Evolutionary conservation across 176 grass and related monocot genomes (phyloP).

Genomic region (Rhynchospora breviuscula): DNA sequence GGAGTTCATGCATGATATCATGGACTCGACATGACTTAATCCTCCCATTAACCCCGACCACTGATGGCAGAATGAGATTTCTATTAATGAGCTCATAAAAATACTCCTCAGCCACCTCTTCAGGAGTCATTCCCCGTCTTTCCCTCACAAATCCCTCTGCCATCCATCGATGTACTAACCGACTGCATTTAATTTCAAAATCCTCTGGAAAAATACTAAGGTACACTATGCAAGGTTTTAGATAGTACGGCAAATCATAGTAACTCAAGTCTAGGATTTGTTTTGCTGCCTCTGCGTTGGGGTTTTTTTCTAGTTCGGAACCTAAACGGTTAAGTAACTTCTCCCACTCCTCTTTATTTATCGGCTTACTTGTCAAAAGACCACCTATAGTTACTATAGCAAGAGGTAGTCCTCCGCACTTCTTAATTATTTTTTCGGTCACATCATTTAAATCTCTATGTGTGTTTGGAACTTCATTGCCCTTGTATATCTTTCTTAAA

Average conservation of each 20-base stretch:
- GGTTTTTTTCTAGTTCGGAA: constrained; percentile 34
- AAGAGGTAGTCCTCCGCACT: constrained; percentile 42
- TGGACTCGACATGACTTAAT: constrained; percentile 31
- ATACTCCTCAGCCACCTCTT: constrained; percentile 21
- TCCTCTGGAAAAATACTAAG: constrained; percentile 47
- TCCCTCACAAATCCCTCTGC: constrained; percentile 38
- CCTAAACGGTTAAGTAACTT: constrained; percentile 29
- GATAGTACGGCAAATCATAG: constrained; percentile 33
- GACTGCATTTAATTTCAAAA: constrained; percentile 33
- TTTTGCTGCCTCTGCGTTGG: neutral
- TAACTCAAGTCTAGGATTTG: constrained; percentile 42
- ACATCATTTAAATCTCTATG: neutral
- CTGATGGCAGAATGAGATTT: constrained; percentile 33
- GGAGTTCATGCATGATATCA: constrained; percentile 26
- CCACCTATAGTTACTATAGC: constrained; percentile 47
- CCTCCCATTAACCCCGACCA: neutral
- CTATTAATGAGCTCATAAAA: constrained; percentile 40
- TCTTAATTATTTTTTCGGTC: constrained; percentile 11
- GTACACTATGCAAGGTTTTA: constrained; percentile 47
- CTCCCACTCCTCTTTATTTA: constrained; percentile 32
- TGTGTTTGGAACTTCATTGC: neutral
- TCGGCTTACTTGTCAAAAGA: constrained; percentile 35
- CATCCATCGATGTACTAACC: constrained; percentile 41
- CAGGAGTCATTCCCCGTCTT: constrained; percentile 15
- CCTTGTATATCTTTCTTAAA: neutral